These are phyloP conservation scores for Russula sp. DNA, from an alignment of 768 basidiomycete species.

Conservation along the genomic window DNA sequence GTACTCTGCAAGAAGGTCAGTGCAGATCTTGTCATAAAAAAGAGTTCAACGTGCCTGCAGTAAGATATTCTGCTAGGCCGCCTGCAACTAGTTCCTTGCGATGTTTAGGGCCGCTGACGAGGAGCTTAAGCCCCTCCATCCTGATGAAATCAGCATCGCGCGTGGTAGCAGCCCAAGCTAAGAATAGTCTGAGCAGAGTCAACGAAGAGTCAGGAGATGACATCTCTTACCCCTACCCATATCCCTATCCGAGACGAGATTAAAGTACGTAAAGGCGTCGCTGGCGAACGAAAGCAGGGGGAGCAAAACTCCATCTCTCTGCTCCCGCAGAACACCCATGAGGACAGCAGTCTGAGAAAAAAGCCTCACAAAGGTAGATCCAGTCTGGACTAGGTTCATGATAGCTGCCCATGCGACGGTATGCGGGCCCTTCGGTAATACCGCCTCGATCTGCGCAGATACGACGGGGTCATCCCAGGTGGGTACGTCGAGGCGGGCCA, in stretches of 20 bases:
- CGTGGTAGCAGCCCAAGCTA: slow-evolving; percentile 70
- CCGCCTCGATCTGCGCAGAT: slow-evolving; percentile 54
- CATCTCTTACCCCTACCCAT: slow-evolving; percentile 6
- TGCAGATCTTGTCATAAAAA: no score
- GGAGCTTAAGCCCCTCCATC: slow-evolving; percentile 55
- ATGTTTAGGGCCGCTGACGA: slow-evolving; percentile 45
- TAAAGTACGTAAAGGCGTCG: slow-evolving; percentile 38
- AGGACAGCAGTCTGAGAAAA: slow-evolving; percentile 58
- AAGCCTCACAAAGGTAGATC: slow-evolving; percentile 42
- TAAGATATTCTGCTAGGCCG: slow-evolving; percentile 47
- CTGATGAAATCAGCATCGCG: slow-evolving; percentile 52
- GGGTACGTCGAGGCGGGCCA: slow-evolving; percentile 67
- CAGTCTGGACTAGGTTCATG: slow-evolving; percentile 33
- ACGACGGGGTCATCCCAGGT: slow-evolving; percentile 65
- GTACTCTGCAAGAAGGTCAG: slow-evolving; percentile 5
- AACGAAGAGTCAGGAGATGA: background rate
- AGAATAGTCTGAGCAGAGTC: background rate
- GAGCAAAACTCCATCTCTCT: slow-evolving; percentile 58
- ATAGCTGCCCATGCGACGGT: slow-evolving; percentile 60
- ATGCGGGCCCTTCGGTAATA: slow-evolving; percentile 32
- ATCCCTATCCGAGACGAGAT: background rate
- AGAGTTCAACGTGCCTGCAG: slow-evolving; percentile 29
- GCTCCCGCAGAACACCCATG: slow-evolving; percentile 45
- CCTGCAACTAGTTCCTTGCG: slow-evolving; percentile 71
- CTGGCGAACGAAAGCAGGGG: slow-evolving; percentile 49